Conservation (phyloP, 1,284 basidiomycete species). For the Cystobasidium slooffiae region DNA sequence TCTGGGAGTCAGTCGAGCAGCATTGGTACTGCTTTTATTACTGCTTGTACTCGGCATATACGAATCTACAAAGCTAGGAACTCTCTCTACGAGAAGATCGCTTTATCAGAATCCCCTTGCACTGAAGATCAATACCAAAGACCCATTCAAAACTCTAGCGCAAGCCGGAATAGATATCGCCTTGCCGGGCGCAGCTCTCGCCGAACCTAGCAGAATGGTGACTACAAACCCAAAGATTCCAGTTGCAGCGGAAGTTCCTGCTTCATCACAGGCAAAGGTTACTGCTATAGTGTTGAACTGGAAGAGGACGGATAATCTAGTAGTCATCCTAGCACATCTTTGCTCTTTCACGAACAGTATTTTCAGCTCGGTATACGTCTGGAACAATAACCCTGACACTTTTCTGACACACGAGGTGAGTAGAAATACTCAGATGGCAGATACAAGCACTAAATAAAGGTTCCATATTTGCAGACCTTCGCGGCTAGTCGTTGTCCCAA, state of each 20-base stretch:
- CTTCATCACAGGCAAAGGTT: slow-evolving; percentile 26
- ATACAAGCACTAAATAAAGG: neutral
- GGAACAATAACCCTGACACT: slow-evolving; percentile 53
- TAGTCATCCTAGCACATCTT: slow-evolving; percentile 48
- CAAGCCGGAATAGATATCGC: slow-evolving; percentile 24
- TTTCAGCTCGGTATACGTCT: slow-evolving; percentile 47
- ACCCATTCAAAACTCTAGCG: slow-evolving; percentile 32
- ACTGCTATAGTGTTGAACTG: slow-evolving; percentile 52
- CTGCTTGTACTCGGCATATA: slow-evolving; percentile 30
- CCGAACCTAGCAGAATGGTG: neutral
- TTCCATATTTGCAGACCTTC: slow-evolving; percentile 42
- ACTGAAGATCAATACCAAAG: slow-evolving; percentile 13
- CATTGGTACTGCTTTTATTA: slow-evolving; percentile 15
- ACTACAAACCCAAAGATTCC: neutral
- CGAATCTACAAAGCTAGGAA: slow-evolving; percentile 3
- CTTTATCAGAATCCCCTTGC: neutral
- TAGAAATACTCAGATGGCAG: neutral
- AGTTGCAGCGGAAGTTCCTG: neutral
- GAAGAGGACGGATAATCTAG: slow-evolving; percentile 51
- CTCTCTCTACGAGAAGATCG: neutral
- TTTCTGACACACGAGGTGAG: slow-evolving; percentile 43
- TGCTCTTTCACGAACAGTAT: slow-evolving; percentile 47
- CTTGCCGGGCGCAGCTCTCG: neutral
- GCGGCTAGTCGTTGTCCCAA: slow-evolving; percentile 47
- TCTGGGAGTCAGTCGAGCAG: slow-evolving; percentile 27